Evolutionary conservation across 805 yeast genomes (phyloP).

Genomic region (Starmerella scarabaei): DNA sequence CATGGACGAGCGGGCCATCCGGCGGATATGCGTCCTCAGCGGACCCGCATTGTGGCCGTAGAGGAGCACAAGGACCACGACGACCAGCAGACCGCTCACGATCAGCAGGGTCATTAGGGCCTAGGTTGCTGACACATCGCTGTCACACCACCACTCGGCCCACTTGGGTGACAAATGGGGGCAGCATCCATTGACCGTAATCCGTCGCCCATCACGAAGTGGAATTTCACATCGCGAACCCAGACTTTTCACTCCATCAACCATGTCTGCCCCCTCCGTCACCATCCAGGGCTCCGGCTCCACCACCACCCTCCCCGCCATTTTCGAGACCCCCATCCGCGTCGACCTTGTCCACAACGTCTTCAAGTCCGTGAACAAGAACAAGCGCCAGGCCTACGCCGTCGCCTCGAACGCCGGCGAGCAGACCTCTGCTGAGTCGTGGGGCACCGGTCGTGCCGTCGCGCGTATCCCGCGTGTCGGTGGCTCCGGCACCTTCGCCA

Average conservation of each 20-base stretch:
- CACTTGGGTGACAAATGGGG: too few species aligned
- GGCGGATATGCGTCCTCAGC: constrained; percentile 1
- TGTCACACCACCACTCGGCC: not conserved
- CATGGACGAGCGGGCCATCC: constrained; percentile 10
- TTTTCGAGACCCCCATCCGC: constrained; percentile 99
- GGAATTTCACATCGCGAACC: not conserved
- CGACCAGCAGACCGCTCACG: not conserved
- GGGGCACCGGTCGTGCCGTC: constrained; percentile 99
- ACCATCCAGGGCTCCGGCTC: constrained; percentile 77
- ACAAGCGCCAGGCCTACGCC: constrained; percentile 99
- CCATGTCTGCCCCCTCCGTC: constrained; percentile 79
- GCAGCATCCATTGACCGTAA: not conserved
- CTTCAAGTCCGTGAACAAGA: constrained; percentile 96
- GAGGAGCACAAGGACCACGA: not conserved
- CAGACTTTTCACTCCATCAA: not conserved
- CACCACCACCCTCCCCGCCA: constrained; percentile 91
- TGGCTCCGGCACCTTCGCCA: constrained; percentile 99
- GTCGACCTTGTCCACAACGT: constrained; percentile 98
- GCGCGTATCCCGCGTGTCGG: constrained; percentile 99
- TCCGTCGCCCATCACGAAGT: not conserved
- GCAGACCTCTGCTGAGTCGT: constrained; percentile 99
- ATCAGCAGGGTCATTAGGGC: constrained; percentile 1
- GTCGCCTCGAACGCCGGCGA: constrained; percentile 98
- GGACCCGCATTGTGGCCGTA: constrained; percentile 3
- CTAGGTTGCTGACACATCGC: not conserved